phyloP scores from a whole-genome alignment of 257 asterid species.

The Rhazya stricta region DNA sequence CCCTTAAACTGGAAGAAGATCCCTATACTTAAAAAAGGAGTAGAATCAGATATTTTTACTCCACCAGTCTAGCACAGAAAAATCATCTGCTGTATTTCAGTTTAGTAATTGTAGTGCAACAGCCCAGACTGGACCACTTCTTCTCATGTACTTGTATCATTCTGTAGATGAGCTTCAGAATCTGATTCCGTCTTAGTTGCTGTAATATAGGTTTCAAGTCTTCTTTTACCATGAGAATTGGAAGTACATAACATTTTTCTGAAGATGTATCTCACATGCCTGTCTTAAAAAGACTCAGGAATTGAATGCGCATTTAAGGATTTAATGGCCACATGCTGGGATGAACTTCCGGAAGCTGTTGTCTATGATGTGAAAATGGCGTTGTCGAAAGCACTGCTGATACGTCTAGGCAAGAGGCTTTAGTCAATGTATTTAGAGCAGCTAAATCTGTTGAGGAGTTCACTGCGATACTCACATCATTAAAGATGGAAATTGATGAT shows the following conservation, averaged over 20 bases:
- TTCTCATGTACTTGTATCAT: constrained; percentile 9
- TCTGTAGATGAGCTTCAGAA: neutral
- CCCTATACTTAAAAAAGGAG: neutral
- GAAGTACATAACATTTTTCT: constrained; percentile 58
- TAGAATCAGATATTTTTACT: neutral
- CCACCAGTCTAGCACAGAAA: neutral
- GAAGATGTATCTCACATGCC: constrained; percentile 64
- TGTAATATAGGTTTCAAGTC: constrained; percentile 34
- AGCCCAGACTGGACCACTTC: neutral
- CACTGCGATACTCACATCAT: constrained; percentile 54
- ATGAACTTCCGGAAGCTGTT: constrained; percentile 63
- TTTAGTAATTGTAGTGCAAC: neutral
- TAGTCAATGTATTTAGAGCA: constrained; percentile 68
- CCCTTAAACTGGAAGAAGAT: neutral
- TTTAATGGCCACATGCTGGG: constrained; percentile 82
- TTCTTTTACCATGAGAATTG: constrained; percentile 43
- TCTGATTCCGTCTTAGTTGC: constrained; percentile 12
- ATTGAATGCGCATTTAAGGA: constrained; percentile 73
- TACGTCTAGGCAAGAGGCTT: constrained; percentile 63
- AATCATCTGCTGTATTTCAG: neutral
- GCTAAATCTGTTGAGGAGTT: constrained; percentile 98
- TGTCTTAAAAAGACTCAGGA: constrained; percentile 53
- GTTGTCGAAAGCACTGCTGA: constrained; percentile 69
- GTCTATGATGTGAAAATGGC: constrained; percentile 53
- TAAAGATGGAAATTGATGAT: constrained; percentile 91